A percentile compares a stretch with the other conserved stretches of the same genome.
Conservation (phyloP, 1,284 basidiomycete species). For the Porodaedalea pini region DNA sequence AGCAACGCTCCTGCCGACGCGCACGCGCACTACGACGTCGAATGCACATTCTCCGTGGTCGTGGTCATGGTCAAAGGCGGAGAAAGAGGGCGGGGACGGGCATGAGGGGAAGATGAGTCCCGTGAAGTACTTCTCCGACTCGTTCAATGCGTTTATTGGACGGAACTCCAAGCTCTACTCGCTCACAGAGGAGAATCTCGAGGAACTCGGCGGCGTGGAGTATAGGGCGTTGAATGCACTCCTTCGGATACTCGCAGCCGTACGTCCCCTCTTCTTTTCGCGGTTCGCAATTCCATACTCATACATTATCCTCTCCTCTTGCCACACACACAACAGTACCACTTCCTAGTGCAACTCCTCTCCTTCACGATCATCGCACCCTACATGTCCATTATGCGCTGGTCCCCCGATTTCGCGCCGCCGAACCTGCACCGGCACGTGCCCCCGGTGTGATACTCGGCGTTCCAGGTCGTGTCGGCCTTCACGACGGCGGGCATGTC, state of each 20-base stretch:
- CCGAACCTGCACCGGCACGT: constrained; percentile 53
- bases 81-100: neutral
- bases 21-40: constrained; percentile 72
- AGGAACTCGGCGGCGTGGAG: constrained; percentile 93
- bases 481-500: constrained; percentile 91
- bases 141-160: constrained; percentile 79
- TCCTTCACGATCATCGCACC: constrained; percentile 72
- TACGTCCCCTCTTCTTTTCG: constrained; percentile 37
- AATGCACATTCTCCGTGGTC: constrained; percentile 42
- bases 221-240: constrained; percentile 82
- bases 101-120: constrained; percentile 30
- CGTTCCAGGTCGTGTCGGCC: constrained; percentile 86
- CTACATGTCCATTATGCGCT: constrained; percentile 58
- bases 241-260: constrained; percentile 71
- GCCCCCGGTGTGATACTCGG: constrained; percentile 72
- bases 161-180: constrained; percentile 83
- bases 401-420: constrained; percentile 55
- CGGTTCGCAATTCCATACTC: constrained; percentile 22
- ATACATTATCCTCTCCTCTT: constrained; percentile 21
- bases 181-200: constrained; percentile 78
- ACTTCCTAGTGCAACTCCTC: constrained; percentile 63
- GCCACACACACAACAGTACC: constrained; percentile 53
- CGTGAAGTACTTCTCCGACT: constrained; percentile 73
- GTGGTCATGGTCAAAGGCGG: too few species aligned
- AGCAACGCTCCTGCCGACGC: constrained; percentile 46